Percentiles rank a stretch among this genome's conserved stretches.
Evolutionary conservation across 768 basidiomycete species (phyloP).

Genomic region (Boletus eberwhitei): DNA sequence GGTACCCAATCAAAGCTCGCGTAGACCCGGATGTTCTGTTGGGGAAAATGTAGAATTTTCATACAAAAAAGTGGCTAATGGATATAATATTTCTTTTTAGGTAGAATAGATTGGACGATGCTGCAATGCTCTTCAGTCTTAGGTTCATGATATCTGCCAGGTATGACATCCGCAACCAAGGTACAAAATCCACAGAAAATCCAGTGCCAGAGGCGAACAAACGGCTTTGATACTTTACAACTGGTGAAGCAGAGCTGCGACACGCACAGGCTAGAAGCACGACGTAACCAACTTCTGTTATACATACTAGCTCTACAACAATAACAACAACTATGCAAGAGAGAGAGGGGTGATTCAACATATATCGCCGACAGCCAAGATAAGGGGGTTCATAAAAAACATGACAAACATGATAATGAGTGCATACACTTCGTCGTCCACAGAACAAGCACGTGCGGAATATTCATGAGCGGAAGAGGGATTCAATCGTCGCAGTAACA

Average conservation of each 20-base stretch:
- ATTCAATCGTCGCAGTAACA: not conserved
- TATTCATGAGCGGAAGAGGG: not conserved
- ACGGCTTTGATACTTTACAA: not conserved
- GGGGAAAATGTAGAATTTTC: no score
- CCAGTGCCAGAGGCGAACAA: not conserved
- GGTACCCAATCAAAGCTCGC: no score
- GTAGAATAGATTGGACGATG: no score
- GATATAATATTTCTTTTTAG: no score
- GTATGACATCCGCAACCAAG: not conserved
- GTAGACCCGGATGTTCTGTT: no score
- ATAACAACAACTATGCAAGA: not conserved
- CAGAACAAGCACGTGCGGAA: not conserved
- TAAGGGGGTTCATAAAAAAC: not conserved
- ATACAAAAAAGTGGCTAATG: no score
- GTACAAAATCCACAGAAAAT: not conserved
- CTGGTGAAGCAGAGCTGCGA: no score
- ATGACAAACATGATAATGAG: not conserved
- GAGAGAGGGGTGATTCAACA: not conserved
- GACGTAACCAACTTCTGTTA: not conserved
- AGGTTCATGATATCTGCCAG: not conserved
- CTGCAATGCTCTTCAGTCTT: no score
- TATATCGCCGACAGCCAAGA: not conserved
- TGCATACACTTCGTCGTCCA: conserved; percentile 1
- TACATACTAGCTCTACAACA: conserved; percentile 6
- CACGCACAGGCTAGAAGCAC: not conserved